Percentiles rank a stretch among this genome's conserved stretches.
phyloP scores from a whole-genome alignment of 108 stramenopile genomes.

The Cyclostephanos tholiformis region DNA sequence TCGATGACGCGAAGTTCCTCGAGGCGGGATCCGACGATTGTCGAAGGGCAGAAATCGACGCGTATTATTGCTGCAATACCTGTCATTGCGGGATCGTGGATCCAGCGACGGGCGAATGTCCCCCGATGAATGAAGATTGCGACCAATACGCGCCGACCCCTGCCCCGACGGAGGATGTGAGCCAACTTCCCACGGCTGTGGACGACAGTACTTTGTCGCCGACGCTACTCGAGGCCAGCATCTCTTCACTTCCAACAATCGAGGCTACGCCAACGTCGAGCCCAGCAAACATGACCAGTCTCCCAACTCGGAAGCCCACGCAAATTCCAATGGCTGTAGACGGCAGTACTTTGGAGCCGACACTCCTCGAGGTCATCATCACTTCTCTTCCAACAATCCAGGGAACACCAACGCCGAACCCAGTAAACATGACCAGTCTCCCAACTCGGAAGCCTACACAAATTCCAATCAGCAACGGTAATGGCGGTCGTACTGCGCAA shows the following conservation, averaged over 20 bases:
- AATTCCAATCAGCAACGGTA: slow-evolving; percentile 6
- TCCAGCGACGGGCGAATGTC: no score
- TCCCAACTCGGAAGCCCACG: slow-evolving; percentile 23
- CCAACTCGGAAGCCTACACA: slow-evolving; percentile 24
- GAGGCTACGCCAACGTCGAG: not conserved
- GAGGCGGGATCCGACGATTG: no score
- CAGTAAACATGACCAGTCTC: not conserved
- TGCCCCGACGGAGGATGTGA: no score
- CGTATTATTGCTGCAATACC: no score
- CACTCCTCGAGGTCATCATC: not conserved
- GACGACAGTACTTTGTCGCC: not conserved
- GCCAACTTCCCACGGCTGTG: not conserved
- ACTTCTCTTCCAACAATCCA: not conserved
- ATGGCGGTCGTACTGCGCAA: no score
- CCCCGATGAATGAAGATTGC: no score
- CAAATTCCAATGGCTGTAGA: not conserved
- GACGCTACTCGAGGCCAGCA: not conserved
- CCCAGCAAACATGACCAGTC: slow-evolving; percentile 2
- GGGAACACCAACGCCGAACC: not conserved
- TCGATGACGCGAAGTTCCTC: no score
- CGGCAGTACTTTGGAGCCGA: not conserved
- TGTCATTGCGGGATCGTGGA: no score
- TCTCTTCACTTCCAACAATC: not conserved
- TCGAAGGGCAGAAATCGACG: no score
- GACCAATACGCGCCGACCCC: no score